Evolutionary conservation across 768 basidiomycete genomes (phyloP).

Genomic region (Leccinum barrowsii): DNA sequence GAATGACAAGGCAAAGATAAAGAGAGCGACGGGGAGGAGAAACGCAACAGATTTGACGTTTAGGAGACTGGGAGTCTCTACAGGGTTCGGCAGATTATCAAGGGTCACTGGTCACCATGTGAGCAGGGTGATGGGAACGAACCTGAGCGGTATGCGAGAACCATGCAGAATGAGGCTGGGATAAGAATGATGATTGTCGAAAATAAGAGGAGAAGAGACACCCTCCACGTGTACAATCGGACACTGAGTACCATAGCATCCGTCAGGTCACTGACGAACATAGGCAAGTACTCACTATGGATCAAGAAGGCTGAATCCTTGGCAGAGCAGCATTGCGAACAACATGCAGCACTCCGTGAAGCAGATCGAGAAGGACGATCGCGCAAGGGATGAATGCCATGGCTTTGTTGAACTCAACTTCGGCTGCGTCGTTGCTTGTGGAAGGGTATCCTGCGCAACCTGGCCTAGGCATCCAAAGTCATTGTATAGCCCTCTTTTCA

Average conservation of each 20-base stretch:
- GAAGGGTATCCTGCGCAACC: slow-evolving; percentile 23
- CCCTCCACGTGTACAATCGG: slow-evolving; percentile 63
- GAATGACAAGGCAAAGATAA: slow-evolving; percentile 58
- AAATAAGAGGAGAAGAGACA: slow-evolving; percentile 62
- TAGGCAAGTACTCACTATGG: slow-evolving; percentile 43
- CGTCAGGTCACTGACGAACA: slow-evolving; percentile 1
- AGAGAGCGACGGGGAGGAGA: slow-evolving; percentile 49
- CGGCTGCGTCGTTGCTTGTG: slow-evolving; percentile 21
- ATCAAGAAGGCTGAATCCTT: slow-evolving; percentile 54
- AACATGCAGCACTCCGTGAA: slow-evolving; percentile 75
- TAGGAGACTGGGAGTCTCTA: slow-evolving; percentile 26
- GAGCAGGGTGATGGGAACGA: slow-evolving; percentile 2
- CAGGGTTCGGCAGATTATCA: not conserved
- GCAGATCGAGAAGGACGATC: slow-evolving; percentile 61
- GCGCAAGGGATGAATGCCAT: slow-evolving; percentile 54
- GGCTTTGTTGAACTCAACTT: slow-evolving; percentile 23
- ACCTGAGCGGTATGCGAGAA: slow-evolving; percentile 45
- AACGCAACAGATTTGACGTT: slow-evolving; percentile 19
- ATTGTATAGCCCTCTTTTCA: slow-evolving; percentile 56
- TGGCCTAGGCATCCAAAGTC: slow-evolving; percentile 51
- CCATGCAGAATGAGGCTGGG: slow-evolving; percentile 60
- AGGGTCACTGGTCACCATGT: not conserved
- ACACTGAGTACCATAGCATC: slow-evolving; percentile 36
- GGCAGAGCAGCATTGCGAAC: slow-evolving; percentile 70
- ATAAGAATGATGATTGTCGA: slow-evolving; percentile 59